phyloP scores from a whole-genome alignment of 192 early-diverging fungal genomes.

The Helicostylum pulchrum region DNA sequence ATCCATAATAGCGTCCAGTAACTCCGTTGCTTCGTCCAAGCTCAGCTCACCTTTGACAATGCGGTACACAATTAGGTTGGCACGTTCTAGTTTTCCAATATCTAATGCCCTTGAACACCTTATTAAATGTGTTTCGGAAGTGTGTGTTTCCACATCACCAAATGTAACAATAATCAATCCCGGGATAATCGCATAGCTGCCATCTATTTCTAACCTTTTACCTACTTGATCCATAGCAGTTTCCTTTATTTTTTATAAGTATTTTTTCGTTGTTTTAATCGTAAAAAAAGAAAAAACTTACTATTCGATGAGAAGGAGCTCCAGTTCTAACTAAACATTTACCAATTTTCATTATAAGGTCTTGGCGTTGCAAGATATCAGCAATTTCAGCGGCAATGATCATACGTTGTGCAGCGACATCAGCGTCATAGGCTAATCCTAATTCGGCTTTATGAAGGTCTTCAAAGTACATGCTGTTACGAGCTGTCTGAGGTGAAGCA shows the following conservation, averaged over 20 bases:
- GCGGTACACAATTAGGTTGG: conserved; percentile 53
- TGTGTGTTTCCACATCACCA: conserved; percentile 71
- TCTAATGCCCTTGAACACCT: conserved; percentile 60
- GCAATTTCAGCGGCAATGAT: conserved; percentile 35
- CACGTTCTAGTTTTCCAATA: conserved; percentile 62
- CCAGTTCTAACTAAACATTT: conserved; percentile 49
- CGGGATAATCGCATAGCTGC: conserved; percentile 64
- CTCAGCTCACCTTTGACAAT: conserved; percentile 55
- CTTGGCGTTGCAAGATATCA: conserved; percentile 45
- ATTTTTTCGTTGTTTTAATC: not conserved
- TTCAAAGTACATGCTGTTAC: conserved; percentile 23
- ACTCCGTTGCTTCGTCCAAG: conserved; percentile 48
- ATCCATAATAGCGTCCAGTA: conserved; percentile 54
- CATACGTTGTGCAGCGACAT: conserved; percentile 24
- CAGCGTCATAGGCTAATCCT: conserved; percentile 5
- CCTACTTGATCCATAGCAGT: conserved; percentile 46
- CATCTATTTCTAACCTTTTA: conserved; percentile 58
- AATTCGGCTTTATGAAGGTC: conserved; percentile 24
- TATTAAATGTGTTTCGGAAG: conserved; percentile 72
- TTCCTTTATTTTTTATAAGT: conserved; percentile 30
- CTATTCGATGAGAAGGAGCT: conserved; percentile 51
- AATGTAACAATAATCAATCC: conserved; percentile 72
- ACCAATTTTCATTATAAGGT: conserved; percentile 46
- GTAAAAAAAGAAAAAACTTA: conserved; percentile 10
- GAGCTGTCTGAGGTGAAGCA: conserved; percentile 11